Evolutionary conservation across 2,329 filamentous ascomycete species (phyloP), one percentile per base, ranked within the genome.

Genomic region (Fusarium sp.): DNA sequence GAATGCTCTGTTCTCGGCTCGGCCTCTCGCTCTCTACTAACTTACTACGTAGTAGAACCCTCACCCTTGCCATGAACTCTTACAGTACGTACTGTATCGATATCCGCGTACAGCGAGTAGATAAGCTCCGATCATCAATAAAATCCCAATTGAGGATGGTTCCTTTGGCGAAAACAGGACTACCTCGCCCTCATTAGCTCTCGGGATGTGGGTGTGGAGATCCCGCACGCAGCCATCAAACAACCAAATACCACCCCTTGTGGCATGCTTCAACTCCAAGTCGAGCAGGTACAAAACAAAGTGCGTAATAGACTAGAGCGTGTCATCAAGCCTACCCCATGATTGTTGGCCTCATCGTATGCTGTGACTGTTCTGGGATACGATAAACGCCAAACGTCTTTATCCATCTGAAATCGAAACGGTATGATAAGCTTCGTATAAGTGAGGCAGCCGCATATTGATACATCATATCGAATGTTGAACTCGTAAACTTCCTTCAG

Each of bases 71-170:
- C 15, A 22, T 33, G 19, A 48, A 33, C 9, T 37, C 14, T 17
- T 15, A 39, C 33, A 28, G 22, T 24, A 24, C 22, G 22, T 24
- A 17, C 48, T 17, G 24, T 28, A 56, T 8, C 17, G 13, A 17
- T 32, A 40, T 63, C 66, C 66, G 56, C 62, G 66, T 68, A 67
- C 44, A 41, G 7, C 32, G 51, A 30, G 33, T 40, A 58, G 33
- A 56, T 32, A 41, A 57, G 50, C 26, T 62, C 58, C 48, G 58
- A 30, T 37, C 58, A 35, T 37, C 58, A 63, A 37, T 26, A 63
- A 37, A 45, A 37, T 28, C 28, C 22, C 44, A n/a, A n/a, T 28
- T 37, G 24, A 30, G 32, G 48, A 46, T 43, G 20, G 35, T 46
- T 46, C 28, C 32, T 47, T 7, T 48, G 43, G 37, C 58, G 55